A percentile compares a stretch with the other conserved stretches of the same genome.
These are phyloP conservation scores for Pholiota microspora DNA, from an alignment of 768 basidiomycete genomes.

Conservation along the genomic window DNA sequence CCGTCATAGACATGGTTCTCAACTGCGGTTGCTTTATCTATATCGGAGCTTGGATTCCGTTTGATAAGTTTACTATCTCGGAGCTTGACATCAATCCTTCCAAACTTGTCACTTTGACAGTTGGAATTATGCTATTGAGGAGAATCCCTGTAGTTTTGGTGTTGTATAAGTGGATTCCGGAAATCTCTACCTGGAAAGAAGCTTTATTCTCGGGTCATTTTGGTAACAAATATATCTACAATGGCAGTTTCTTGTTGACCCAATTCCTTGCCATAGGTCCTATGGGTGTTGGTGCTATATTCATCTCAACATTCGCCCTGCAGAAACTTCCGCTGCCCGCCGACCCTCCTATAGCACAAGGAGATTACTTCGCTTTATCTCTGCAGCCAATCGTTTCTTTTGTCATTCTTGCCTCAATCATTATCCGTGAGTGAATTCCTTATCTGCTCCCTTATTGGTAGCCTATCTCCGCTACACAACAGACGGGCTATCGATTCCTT, in stretches of 20 bases:
- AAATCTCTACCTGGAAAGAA: slow-evolving; percentile 81
- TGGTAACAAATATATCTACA: slow-evolving; percentile 38
- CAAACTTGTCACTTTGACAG: slow-evolving; percentile 65
- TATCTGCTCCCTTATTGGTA: neutral
- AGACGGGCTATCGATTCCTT: slow-evolving; percentile 73
- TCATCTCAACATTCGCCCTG: slow-evolving; percentile 76
- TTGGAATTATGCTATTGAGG: slow-evolving; percentile 70
- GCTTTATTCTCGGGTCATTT: slow-evolving; percentile 93
- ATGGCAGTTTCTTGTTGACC: neutral
- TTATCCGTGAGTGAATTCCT: slow-evolving; percentile 56
- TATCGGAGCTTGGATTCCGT: slow-evolving; percentile 86
- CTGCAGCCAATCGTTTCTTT: slow-evolving; percentile 88
- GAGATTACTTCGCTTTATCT: slow-evolving; percentile 66
- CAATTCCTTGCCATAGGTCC: slow-evolving; percentile 38
- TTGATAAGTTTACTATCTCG: slow-evolving; percentile 51
- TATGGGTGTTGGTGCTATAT: slow-evolving; percentile 92
- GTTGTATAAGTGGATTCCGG: slow-evolving; percentile 84
- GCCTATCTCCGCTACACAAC: neutral
- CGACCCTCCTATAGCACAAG: slow-evolving; percentile 61
- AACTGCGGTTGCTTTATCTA: slow-evolving; percentile 83
- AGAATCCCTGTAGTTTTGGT: slow-evolving; percentile 78
- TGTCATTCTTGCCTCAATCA: slow-evolving; percentile 82
- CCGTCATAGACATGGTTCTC: slow-evolving; percentile 85
- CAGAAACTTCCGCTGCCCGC: slow-evolving; percentile 58
- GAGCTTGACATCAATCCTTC: slow-evolving; percentile 65